These are phyloP conservation scores for Mikania micrantha DNA, from an alignment of 129 eudicot species.

Conservation along the genomic window DNA sequence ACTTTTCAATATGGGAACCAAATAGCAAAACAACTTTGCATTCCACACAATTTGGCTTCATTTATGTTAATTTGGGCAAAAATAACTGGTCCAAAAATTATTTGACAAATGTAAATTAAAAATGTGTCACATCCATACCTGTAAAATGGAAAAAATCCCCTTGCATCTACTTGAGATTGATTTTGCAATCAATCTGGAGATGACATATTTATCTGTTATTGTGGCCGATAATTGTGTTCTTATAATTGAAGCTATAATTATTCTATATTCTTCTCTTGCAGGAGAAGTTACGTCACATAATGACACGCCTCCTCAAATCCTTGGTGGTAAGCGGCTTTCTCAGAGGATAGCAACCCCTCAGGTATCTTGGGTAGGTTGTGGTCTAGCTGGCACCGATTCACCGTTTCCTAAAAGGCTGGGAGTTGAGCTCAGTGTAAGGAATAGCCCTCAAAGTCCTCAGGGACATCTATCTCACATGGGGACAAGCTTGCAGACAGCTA, in stretches of 20 bases:
- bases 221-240: background rate
- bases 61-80: background rate
- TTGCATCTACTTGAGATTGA: background rate
- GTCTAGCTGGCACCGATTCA: constrained; percentile 20
- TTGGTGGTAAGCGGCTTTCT: constrained; percentile 16
- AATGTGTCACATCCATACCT: background rate
- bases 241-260: background rate
- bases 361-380: constrained; percentile 17
- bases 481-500: constrained; percentile 24
- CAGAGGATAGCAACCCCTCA: constrained; percentile 23
- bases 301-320: constrained; percentile 19
- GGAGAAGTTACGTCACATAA: constrained; percentile 25
- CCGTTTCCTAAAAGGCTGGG: constrained; percentile 60
- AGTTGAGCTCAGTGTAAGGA: constrained; percentile 22
- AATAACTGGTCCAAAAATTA: no score
- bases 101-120: no score
- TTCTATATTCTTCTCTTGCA: constrained; percentile 1
- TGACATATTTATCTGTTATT: background rate
- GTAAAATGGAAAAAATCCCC: background rate
- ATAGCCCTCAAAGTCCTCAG: constrained; percentile 21
- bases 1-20: background rate
- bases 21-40: background rate
- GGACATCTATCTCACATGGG: constrained; percentile 13
- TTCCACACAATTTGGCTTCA: background rate
- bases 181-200: background rate